Evolutionary conservation across 2,329 filamentous ascomycete genomes (phyloP), one percentile per base, ranked within the genome.

Genomic region (Hawksworthiomyces lignivorus): DNA sequence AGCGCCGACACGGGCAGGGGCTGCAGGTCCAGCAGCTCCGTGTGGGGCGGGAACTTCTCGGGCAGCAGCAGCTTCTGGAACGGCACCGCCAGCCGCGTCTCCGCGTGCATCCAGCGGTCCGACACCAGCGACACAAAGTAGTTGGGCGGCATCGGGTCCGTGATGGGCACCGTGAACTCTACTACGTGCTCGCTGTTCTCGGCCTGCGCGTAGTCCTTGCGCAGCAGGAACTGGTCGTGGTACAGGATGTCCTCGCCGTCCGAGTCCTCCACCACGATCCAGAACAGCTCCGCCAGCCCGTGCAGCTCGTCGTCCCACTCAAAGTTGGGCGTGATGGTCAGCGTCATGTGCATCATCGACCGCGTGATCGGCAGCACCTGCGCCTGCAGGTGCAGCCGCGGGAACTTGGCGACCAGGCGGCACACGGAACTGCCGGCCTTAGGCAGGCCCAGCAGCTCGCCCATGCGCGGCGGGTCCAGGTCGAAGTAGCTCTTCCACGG

Each of bases 41-140:
- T 98, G 57, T 95, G 90, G 30, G 92, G 82, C 22, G 89, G 89
- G 61, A 98, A 98, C 56, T 92, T 92, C 61, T 96, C 90, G 0
- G 92, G 92, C 5, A 98, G 73, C 32, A 95, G 84, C 21, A 98
- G 72, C 60, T 96, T 96, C 60, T 94, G 85, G 68, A 98, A 97
- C 1, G 89, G 90, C 2, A 98, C 84, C 0, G 90, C 84, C 41
- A 98, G 70, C 58, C 89, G 88, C 1, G 89, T 95, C 65, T 98
- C 89, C 1, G 90, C 87, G 59, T 95, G 87, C 87, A 98, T 96
- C 92, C 92, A 98, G 52, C 92, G 76, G 61, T 98, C 92, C 4
- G 90, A 97, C 17, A 96, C 68, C 29, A 98, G 77, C 0, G 88
- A 92, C 54, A 98, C 87, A 65, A 98, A 98, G 67, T 98, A 98